Base-by-base conservation (phyloP, 768 basidiomycete species). In the Collybia nuda region DNA sequence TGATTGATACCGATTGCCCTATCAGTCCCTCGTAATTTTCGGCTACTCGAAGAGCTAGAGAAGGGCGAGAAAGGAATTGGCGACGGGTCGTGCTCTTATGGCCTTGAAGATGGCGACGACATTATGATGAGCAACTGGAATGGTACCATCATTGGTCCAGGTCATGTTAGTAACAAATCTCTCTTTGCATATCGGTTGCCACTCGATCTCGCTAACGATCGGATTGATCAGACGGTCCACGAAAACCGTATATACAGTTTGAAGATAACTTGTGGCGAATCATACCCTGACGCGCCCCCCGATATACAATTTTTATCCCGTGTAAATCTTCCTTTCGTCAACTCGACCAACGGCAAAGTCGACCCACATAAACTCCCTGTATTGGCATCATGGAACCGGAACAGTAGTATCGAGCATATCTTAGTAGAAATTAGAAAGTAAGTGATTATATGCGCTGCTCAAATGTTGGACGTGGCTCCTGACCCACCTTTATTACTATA, bases 21-120 rank as follows among this genome's bases (percentile, higher is more conserved):
- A 22, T 37, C 42, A 98, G 96, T 99, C 55, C 96, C 96, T 22
- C 82, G 96, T 64, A 98, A 95, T 73, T 98, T 98, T 77, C 83
- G 91, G 44, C 84, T 98, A 18, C 84, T 99, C 35, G 97, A 97
- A 66, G 97, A 99, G 76, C 88, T 99, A 56, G 97, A 99, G 70
- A 98, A 98, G 72, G 97, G 97, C 63, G 97, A 99, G 79, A 99
- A 99, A 70, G 97, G 97, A 46, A 93, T 98, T 66, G 96, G 96
- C 56, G 96, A 98, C 73, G 96, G 95, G 48, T 93, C 90, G 15
- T 97, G 93, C 75, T 96, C 93, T 17, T 99, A 98, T 62, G 97
- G 97, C 36, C 76, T 99, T 52, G 92, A 93, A 72, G 93, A 98
- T 69, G 71, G 86, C 59, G 95, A 98, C 66, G 97, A 98, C 79